Evolutionary conservation across 805 yeast genomes (phyloP).

Genomic region (Wickerhamiella bombiphila): DNA sequence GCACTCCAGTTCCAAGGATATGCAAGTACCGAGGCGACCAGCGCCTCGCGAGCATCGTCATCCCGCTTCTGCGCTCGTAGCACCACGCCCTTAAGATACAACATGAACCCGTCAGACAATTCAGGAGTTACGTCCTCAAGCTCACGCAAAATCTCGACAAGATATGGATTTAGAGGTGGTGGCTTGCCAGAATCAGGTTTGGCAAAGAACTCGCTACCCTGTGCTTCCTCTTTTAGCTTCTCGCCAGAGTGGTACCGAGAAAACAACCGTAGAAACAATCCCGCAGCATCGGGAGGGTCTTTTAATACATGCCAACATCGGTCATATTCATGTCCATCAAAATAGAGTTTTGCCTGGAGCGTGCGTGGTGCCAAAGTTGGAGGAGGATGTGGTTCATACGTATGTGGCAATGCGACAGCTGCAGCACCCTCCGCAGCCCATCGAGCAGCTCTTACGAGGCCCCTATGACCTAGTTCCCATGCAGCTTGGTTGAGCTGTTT

Average conservation of each 20-base stretch:
- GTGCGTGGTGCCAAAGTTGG: conserved; percentile 30
- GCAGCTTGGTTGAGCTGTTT: conserved; percentile 1
- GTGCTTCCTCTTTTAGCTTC: conserved; percentile 52
- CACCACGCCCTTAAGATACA: conserved; percentile 59
- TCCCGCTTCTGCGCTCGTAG: conserved; percentile 46
- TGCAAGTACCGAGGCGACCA: conserved; percentile 44
- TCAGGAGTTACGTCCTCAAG: conserved; percentile 23
- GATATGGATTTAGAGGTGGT: conserved; percentile 21
- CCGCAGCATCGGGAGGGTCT: conserved; percentile 18
- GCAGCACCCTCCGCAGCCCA: conserved; percentile 62
- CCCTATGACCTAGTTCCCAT: conserved; percentile 35
- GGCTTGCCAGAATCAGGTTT: conserved; percentile 15
- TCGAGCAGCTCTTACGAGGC: conserved; percentile 57
- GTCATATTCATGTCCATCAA: conserved; percentile 74
- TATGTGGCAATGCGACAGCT: conserved; percentile 31
- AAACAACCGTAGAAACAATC: conserved; percentile 48
- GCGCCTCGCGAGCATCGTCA: conserved; percentile 43
- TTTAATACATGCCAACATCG: conserved; percentile 51
- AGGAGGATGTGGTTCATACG: conserved; percentile 8
- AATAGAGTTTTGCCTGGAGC: conserved; percentile 53
- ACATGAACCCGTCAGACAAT: conserved; percentile 38
- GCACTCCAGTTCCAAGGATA: conserved; percentile 90
- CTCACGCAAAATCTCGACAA: conserved; percentile 27
- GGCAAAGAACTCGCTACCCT: conserved; percentile 44
- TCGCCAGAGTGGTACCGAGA: conserved; percentile 64